These are phyloP conservation scores for Didymellaceae sp. DNA, from an alignment of 2,329 filamentous ascomycete species.

Conservation along the genomic window DNA sequence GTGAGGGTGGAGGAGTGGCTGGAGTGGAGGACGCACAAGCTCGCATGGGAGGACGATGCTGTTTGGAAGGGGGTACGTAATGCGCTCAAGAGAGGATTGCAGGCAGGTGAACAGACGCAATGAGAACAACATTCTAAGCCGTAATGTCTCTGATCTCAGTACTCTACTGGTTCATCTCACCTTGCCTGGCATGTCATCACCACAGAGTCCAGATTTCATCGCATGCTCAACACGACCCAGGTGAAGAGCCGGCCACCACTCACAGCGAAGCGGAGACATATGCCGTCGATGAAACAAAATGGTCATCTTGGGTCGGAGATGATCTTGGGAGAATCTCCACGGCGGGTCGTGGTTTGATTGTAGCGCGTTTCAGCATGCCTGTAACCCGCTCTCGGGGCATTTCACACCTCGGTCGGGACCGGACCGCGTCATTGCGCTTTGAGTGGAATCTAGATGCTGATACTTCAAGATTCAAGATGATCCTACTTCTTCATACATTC, in stretches of 20 bases:
- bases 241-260: not conserved
- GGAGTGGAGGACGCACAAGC: constrained; percentile 61
- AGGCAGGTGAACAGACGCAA: not conserved
- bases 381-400: constrained; percentile 9
- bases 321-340: not conserved
- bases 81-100: constrained; percentile 9
- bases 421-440: constrained; percentile 1
- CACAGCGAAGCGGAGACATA: not conserved
- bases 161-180: too few relatives aligned
- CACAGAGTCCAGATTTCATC: too few relatives aligned
- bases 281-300: not conserved
- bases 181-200: not conserved
- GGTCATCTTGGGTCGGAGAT: constrained; percentile 6
- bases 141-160: too few relatives aligned
- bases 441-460: too few relatives aligned
- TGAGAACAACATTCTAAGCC: not conserved
- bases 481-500: constrained; percentile 3
- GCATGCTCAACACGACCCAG: too few relatives aligned
- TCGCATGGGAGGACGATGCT: constrained; percentile 14
- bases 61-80: constrained; percentile 9
- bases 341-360: constrained; percentile 1
- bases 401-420: constrained; percentile 11
- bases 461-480: too few relatives aligned
- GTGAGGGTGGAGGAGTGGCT: constrained; percentile 65
- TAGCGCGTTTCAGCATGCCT: constrained; percentile 9